Conservation (phyloP, 2,329 filamentous ascomycete species). For the Arthrobotrys sinensis region DNA sequence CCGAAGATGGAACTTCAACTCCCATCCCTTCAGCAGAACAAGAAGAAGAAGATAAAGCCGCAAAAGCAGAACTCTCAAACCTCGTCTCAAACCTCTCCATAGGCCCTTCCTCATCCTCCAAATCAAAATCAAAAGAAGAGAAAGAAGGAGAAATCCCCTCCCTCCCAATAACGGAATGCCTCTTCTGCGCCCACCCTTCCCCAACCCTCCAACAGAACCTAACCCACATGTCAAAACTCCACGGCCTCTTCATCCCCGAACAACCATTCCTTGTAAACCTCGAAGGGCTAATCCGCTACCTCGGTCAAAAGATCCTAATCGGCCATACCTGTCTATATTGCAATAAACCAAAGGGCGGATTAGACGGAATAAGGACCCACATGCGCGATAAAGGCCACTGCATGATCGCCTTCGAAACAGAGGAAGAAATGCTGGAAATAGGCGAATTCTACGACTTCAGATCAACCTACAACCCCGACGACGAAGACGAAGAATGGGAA, state of each 20-base stretch:
- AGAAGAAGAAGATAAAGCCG: constrained; percentile 71
- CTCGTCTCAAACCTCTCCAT: constrained; percentile 83
- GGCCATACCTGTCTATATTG: constrained; percentile 90
- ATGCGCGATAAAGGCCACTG: constrained; percentile 98
- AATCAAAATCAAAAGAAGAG: constrained; percentile 4
- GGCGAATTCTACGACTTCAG: constrained; percentile 98
- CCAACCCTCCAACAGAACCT: constrained; percentile 82
- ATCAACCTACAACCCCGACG: constrained; percentile 88
- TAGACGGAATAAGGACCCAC: constrained; percentile 89
- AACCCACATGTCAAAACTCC: constrained; percentile 89
- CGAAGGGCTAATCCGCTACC: constrained; percentile 82
- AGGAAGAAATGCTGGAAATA: constrained; percentile 92
- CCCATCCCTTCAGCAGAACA: constrained; percentile 58
- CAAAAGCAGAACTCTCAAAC: constrained; percentile 81
- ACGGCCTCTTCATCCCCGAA: constrained; percentile 97
- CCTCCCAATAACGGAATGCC: constrained; percentile 71
- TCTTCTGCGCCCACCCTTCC: constrained; percentile 93
- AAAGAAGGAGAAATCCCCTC: constrained; percentile 56
- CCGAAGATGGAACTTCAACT: constrained; percentile 68
- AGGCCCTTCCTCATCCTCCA: constrained; percentile 14
- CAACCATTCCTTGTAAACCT: constrained; percentile 85
- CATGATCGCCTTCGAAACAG: constrained; percentile 91
- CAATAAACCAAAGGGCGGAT: constrained; percentile 83
- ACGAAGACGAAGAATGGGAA: constrained; percentile 72
- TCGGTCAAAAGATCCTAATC: constrained; percentile 84